phyloP scores from a whole-genome alignment of 1,284 basidiomycete genomes.

The Austroboletus niveus region DNA sequence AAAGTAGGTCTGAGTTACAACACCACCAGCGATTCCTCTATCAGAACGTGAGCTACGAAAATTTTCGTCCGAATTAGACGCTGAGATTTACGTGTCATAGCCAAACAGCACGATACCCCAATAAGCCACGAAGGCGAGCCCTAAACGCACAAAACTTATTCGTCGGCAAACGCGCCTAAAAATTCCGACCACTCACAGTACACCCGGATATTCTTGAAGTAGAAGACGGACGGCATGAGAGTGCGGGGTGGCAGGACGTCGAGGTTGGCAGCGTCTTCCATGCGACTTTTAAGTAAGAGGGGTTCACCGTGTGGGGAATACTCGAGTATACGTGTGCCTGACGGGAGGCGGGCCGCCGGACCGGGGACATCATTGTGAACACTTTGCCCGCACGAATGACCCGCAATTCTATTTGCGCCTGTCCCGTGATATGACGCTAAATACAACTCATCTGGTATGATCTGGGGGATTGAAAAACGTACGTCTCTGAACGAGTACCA shows the following conservation, averaged over 20 bases:
- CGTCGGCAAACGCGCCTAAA: background rate
- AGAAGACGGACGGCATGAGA: constrained; percentile 10
- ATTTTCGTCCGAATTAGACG: background rate
- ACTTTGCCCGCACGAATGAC: no score
- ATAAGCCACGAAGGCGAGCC: constrained; percentile 71
- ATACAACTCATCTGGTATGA: no score
- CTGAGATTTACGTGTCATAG: constrained; percentile 60
- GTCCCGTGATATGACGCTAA: no score
- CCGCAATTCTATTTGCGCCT: no score
- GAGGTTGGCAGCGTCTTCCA: background rate
- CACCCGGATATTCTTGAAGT: constrained; percentile 56
- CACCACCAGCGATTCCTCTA: constrained; percentile 63
- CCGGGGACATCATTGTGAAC: background rate
- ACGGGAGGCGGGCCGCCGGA: background rate
- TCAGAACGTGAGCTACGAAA: background rate
- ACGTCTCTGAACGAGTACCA: no score
- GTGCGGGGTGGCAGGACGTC: background rate
- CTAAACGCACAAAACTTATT: constrained; percentile 32
- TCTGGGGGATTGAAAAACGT: no score
- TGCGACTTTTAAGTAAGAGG: background rate
- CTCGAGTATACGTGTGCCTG: background rate
- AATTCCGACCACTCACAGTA: constrained; percentile 45
- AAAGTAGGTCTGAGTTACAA: constrained; percentile 65
- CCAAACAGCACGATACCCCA: constrained; percentile 81
- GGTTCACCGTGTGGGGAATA: background rate